These are phyloP conservation scores for Scutellaria galericulata DNA, from an alignment of 257 asterid species.

Conservation along the genomic window DNA sequence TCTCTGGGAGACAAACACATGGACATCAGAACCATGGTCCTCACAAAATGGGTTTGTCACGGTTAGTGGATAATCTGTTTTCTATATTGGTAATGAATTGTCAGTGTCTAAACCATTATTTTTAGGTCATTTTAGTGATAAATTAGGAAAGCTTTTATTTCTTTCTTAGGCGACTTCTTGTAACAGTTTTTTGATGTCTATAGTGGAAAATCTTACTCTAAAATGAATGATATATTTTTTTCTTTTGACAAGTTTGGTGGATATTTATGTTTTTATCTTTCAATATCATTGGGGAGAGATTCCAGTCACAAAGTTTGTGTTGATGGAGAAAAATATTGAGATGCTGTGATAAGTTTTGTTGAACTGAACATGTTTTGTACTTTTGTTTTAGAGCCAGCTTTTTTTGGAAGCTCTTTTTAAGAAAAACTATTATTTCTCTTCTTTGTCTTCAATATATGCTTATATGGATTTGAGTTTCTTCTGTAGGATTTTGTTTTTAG, in stretches of 20 bases:
- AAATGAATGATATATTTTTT: slow-evolving; percentile 19
- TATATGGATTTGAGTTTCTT: slow-evolving; percentile 11
- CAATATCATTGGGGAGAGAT: slow-evolving; percentile 8
- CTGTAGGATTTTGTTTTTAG: slow-evolving; percentile 15
- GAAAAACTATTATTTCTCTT: not conserved
- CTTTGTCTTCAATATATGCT: slow-evolving; percentile 5
- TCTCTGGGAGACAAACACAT: slow-evolving; percentile 97
- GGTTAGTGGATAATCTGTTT: slow-evolving; percentile 54
- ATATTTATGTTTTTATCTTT: slow-evolving; percentile 23
- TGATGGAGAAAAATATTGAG: not conserved
- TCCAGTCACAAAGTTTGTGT: slow-evolving; percentile 6
- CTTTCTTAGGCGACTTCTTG: slow-evolving; percentile 1
- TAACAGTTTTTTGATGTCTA: slow-evolving; percentile 14
- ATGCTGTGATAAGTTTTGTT: slow-evolving; percentile 3
- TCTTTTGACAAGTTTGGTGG: slow-evolving; percentile 17
- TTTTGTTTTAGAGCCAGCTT: slow-evolving; percentile 21
- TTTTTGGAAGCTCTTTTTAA: not conserved
- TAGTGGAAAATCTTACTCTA: slow-evolving; percentile 8
- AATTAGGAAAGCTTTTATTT: not conserved
- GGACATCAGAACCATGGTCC: slow-evolving; percentile 99
- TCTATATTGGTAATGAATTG: slow-evolving; percentile 2
- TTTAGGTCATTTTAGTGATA: slow-evolving; percentile 13
- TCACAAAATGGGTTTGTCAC: slow-evolving; percentile 87
- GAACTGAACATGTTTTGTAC: not conserved
- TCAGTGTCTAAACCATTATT: not conserved